These are phyloP conservation scores for Citrullus amarus DNA, from an alignment of 306 rosid species.

Conservation along the genomic window DNA sequence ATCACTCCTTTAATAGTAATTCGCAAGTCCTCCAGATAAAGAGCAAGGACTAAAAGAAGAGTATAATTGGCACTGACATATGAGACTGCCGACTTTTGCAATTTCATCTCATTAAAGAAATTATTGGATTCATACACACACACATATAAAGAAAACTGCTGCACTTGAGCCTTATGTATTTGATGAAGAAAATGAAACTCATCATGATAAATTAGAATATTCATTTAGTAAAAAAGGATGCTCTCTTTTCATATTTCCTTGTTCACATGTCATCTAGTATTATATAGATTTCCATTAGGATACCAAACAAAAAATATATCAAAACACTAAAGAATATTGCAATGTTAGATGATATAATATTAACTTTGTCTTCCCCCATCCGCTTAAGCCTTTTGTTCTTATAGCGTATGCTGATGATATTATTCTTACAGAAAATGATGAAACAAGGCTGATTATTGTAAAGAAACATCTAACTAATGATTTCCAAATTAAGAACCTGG, in stretches of 20 bases:
- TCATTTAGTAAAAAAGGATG: background rate
- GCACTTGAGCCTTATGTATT: background rate
- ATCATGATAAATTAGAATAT: background rate
- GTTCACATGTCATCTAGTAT: background rate
- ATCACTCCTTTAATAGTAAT: background rate
- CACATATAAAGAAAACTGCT: background rate
- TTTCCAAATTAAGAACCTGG: no score
- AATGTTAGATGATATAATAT: no score
- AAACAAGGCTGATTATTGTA: no score
- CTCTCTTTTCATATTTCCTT: background rate
- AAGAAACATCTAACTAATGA: no score
- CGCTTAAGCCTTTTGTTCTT: no score
- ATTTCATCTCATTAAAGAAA: background rate
- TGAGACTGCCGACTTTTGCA: background rate
- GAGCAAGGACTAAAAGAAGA: background rate
- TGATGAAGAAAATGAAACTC: background rate
- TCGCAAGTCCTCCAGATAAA: background rate
- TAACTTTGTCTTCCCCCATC: no score
- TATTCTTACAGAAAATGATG: no score
- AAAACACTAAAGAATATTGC: no score
- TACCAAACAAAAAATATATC: no score
- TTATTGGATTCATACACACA: background rate
- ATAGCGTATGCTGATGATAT: no score
- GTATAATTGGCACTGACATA: background rate
- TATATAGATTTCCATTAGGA: no score